Conservation (phyloP, 352 stramenopile species). For the Globisporangium irregulare region DNA sequence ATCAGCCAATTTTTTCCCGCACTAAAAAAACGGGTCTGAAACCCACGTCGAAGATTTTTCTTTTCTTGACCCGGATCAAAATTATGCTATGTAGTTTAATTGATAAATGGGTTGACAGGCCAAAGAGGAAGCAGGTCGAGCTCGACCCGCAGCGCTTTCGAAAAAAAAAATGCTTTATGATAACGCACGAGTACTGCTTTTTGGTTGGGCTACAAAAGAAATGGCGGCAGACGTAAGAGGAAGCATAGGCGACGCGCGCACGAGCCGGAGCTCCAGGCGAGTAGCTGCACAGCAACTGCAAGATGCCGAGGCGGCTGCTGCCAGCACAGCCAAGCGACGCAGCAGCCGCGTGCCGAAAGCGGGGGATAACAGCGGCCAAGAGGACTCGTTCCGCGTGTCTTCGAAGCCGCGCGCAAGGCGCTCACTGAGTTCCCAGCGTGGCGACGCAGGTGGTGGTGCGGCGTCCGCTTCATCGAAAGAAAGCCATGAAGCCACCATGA, state of each 20-base stretch:
- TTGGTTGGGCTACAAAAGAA: background rate
- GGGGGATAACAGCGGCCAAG: background rate
- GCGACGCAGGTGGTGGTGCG: background rate
- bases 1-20: background rate
- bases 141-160: background rate
- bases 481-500: background rate
- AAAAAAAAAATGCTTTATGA: background rate
- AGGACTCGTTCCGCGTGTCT: background rate
- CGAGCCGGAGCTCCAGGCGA: background rate
- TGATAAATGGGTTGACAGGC: background rate
- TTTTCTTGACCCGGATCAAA: background rate
- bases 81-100: background rate
- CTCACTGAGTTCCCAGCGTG: conserved; percentile 5
- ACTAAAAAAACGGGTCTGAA: background rate
- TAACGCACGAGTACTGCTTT: conserved; percentile 1
- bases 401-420: background rate
- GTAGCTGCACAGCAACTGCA: background rate
- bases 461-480: background rate
- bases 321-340: background rate
- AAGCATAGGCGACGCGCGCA: background rate
- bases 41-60: background rate
- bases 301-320: background rate
- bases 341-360: background rate
- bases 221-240: background rate
- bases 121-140: background rate